These are phyloP conservation scores for Cercospora canescens DNA, from an alignment of 2,329 filamentous ascomycete species.

Conservation along the genomic window DNA sequence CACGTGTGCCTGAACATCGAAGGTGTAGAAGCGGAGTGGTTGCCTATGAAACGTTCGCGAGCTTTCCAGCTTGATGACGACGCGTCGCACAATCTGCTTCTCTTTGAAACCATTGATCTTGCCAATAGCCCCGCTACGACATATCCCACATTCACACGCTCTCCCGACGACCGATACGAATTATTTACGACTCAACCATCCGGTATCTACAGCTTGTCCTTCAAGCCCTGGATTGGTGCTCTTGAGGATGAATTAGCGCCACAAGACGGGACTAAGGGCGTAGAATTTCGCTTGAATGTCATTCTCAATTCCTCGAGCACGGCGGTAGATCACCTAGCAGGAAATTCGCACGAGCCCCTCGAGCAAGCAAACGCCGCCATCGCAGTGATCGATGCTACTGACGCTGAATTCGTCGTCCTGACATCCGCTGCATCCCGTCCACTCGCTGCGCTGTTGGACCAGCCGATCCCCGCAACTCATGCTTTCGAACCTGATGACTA, in stretches of 20 bases:
- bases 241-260: constrained; percentile 56
- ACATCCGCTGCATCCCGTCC: constrained; percentile 35
- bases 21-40: constrained; percentile 63
- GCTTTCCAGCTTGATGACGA: constrained; percentile 29
- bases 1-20: constrained; percentile 63
- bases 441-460: constrained; percentile 51
- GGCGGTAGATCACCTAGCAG: constrained; percentile 45
- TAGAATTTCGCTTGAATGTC: constrained; percentile 57
- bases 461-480: constrained; percentile 62
- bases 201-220: constrained; percentile 56
- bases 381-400: constrained; percentile 54
- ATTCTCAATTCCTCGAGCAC: constrained; percentile 55
- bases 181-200: constrained; percentile 59
- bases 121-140: constrained; percentile 27
- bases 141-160: constrained; percentile 58
- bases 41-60: constrained; percentile 46
- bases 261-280: constrained; percentile 46
- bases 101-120: constrained; percentile 46
- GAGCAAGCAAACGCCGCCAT: constrained; percentile 44
- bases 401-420: constrained; percentile 61
- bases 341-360: constrained; percentile 32
- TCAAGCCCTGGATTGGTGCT: constrained; percentile 57
- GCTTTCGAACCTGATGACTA: constrained; percentile 26
- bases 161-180: constrained; percentile 57
- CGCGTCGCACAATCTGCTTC: constrained; percentile 31